Base-by-base conservation (phyloP, 163 green algal species). In the Scenedesmus sp. region DNA sequence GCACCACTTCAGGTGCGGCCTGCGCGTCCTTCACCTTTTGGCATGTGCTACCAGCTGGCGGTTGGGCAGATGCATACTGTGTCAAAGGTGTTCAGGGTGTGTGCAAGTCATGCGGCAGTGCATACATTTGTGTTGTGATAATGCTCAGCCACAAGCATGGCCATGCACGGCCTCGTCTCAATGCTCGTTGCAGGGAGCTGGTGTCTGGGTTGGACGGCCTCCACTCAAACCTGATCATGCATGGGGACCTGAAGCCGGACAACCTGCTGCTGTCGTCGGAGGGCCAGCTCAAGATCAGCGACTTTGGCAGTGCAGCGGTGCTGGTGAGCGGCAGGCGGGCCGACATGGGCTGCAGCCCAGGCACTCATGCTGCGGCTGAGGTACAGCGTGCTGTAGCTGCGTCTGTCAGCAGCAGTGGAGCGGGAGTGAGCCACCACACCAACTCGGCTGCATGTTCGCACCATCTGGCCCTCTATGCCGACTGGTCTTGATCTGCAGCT, bases 211-310 rank as follows among this genome's bases (percentile, higher is more conserved):
- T 98, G 72, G 94, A 97, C n/a, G 96, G 97, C 83, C 92, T 98
- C 22, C 96, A 98, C 83, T 92, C 84, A 20, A 95, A 97, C 91
- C 83, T 93, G 51, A 92, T 98, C 51, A 94, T 97, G 43, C 96
- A 98, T 84, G 90, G 84, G 1, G 87, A 91, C 91, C 59, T 98
- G 35, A 98, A 98, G 94, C 96, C 97, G 0, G 96, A 97, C 87
- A 99, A 99, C 90, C 90, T 99, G 86, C 94, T 98, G 76, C 89
- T 99, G 79, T 93, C 92, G 12, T 94, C 93, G 6, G 94, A 96
- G 42, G 95, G 94, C 10, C 94, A 92, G 42, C 93, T 97, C 2
- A 96, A 96, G 83, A 95, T 97, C 79, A 89, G 90, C 33, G 96
- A 97, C 92, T 97, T 97, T 93, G 96, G 93, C 91, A 95, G 85